Percentiles rank a stretch among this genome's conserved stretches.
Evolutionary conservation across 257 asterid species (phyloP).

Genomic region (Paraleonurus japonicus): DNA sequence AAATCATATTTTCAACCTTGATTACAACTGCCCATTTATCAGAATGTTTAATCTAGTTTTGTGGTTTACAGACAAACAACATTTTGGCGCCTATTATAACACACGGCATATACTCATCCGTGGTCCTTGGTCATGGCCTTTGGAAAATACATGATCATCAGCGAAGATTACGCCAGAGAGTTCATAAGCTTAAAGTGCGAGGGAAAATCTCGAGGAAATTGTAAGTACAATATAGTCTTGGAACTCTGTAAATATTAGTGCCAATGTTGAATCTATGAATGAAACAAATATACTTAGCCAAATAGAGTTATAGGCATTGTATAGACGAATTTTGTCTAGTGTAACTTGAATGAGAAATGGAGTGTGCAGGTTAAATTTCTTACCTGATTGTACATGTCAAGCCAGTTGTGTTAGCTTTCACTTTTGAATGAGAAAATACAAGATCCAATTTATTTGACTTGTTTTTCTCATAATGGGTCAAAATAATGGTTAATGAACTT

Average conservation of each 20-base stretch:
- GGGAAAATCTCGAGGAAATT: conserved; percentile 35
- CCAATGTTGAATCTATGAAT: conserved; percentile 12
- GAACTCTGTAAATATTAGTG: conserved; percentile 2
- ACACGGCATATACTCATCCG: conserved; percentile 87
- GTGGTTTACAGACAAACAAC: conserved; percentile 60
- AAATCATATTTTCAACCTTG: neutral
- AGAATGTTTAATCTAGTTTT: neutral
- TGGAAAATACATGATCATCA: conserved; percentile 93
- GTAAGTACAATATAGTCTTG: conserved; percentile 18
- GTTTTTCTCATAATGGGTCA: neutral
- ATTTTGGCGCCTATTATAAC: conserved; percentile 87
- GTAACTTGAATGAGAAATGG: conserved; percentile 16
- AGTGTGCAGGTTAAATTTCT: neutral
- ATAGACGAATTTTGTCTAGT: conserved; percentile 15
- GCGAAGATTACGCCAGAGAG: conserved; percentile 66
- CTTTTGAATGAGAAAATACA: no score
- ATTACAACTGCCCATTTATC: neutral
- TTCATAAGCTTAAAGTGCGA: conserved; percentile 64
- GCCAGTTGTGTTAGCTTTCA: neutral
- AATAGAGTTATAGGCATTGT: conserved; percentile 25
- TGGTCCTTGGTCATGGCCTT: conserved; percentile 86
- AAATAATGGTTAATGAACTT: neutral
- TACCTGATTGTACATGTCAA: conserved; percentile 16
- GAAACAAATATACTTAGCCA: conserved; percentile 14
- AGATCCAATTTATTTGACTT: no score